Percentiles rank a stretch among this genome's conserved stretches.
Evolutionary conservation across 2,329 filamentous ascomycete genomes (phyloP).

Genomic region (Colletotrichum graminicola): DNA sequence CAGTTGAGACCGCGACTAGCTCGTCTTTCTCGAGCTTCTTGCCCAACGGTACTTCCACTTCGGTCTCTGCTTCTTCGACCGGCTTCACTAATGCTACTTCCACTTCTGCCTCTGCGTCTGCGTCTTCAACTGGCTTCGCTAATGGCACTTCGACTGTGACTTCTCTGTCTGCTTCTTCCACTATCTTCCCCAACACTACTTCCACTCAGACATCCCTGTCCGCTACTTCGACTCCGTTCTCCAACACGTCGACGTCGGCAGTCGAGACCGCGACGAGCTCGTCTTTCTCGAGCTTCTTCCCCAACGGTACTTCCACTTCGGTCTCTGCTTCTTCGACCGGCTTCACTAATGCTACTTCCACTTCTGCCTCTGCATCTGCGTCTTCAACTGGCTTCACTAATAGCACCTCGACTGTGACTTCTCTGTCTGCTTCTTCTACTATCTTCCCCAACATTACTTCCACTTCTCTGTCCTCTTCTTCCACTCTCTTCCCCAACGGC

Average conservation of each 20-base stretch:
- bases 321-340: not conserved
- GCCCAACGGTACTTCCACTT: constrained; percentile 6
- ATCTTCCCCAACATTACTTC: constrained; percentile 8
- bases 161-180: too few relatives aligned
- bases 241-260: constrained; percentile 1
- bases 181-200: too few relatives aligned
- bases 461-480: not conserved
- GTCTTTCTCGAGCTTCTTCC: constrained; percentile 3
- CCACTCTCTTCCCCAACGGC: constrained; percentile 18
- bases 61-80: too few relatives aligned
- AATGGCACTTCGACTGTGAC: too few relatives aligned
- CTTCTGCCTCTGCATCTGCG: not conserved
- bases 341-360: not conserved
- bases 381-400: constrained; percentile 12
- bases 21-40: constrained; percentile 14
- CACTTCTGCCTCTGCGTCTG: too few relatives aligned
- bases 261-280: not conserved
- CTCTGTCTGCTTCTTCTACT: not conserved
- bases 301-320: not conserved
- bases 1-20: not conserved
- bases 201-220: not conserved
- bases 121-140: too few relatives aligned
- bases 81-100: too few relatives aligned
- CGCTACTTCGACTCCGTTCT: not conserved
- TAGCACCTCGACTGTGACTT: not conserved